Evolutionary conservation across 2,329 filamentous ascomycete genomes (phyloP), one percentile per base, ranked within the genome.

Genomic region (Sclerotinia borealis): DNA sequence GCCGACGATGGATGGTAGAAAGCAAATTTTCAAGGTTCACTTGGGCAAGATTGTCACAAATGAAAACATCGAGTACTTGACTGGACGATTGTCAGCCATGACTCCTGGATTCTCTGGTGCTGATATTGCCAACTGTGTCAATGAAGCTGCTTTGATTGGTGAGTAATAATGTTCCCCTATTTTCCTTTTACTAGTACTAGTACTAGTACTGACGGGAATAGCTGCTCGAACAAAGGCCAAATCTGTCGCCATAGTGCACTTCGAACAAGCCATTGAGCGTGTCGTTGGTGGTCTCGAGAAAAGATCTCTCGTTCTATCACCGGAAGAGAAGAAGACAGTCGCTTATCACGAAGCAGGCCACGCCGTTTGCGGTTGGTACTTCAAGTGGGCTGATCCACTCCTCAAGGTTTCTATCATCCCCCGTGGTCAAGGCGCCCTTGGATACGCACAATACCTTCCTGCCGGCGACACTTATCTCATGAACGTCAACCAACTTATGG

Each of bases 391-490:
- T n/a, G 95, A 99, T 73, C 95, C 95, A 22, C 85, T 99, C 4
- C 88, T 99, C 65, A 99, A 99, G 80, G 95, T 99, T 50, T 97
- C 93, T 64, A 99, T 99, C 77, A 98, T 99, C 72, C 95, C 95
- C 22, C 92, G 95, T 74, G 95, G 93, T 63, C 90, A 95, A 76
- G 95, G 92, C 41, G 92, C 93, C 31, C 82, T 99, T 19, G 95
- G 95, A 10, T 99, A 99, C 75, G 95, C 95, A 1, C 95, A 99
- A 77, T 98, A 98, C 76, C 84, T 99, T n/a, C 95, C 95, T 0
- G 83, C 88, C 27, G 87, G 88, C 63, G 95, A 99, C 74, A 92
- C 91, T 10, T 98, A 98, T 76, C 84, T 99, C 68, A 95, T 99
- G 93, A 96, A 89, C 73, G 88, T 91, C 68, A 88, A 93, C 75